These are phyloP conservation scores for Letharia lupina DNA, from an alignment of 495 filamentous ascomycete species.

Conservation along the genomic window DNA sequence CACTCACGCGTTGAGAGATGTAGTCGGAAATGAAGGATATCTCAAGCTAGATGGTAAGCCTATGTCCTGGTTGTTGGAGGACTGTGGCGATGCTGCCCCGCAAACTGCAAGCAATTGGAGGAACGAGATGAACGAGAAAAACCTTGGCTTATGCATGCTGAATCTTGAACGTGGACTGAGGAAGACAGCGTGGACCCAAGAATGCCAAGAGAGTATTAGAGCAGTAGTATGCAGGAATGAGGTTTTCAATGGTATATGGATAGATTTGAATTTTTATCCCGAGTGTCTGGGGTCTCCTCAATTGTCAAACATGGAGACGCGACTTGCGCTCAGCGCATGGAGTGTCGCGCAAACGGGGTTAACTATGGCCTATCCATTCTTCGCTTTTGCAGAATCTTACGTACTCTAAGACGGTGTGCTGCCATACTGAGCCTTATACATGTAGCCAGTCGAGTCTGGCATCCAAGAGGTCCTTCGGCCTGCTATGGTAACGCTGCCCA, in stretches of 20 bases:
- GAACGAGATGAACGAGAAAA: not conserved
- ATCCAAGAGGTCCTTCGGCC: not conserved
- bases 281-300: not conserved
- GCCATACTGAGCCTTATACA: not conserved
- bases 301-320: constrained; percentile 1
- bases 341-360: not conserved
- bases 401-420: constrained; percentile 1
- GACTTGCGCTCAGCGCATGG: constrained; percentile 12
- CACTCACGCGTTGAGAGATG: constrained; percentile 3
- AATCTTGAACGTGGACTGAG: not conserved
- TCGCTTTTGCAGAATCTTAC: not conserved
- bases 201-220: not conserved
- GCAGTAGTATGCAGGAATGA: not conserved
- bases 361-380: not conserved
- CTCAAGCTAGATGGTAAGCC: not conserved
- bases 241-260: not conserved
- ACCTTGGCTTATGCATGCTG: not conserved
- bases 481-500: not conserved
- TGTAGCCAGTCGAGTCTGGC: not conserved
- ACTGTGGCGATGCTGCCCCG: not conserved
- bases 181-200: not conserved
- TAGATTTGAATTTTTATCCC: not conserved
- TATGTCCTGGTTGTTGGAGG: not conserved
- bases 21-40: not conserved
- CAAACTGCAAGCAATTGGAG: not conserved